Evolutionary conservation across 2,329 filamentous ascomycete species (phyloP), one percentile per base, ranked within the genome.

Genomic region (Blastomyces parvus): DNA sequence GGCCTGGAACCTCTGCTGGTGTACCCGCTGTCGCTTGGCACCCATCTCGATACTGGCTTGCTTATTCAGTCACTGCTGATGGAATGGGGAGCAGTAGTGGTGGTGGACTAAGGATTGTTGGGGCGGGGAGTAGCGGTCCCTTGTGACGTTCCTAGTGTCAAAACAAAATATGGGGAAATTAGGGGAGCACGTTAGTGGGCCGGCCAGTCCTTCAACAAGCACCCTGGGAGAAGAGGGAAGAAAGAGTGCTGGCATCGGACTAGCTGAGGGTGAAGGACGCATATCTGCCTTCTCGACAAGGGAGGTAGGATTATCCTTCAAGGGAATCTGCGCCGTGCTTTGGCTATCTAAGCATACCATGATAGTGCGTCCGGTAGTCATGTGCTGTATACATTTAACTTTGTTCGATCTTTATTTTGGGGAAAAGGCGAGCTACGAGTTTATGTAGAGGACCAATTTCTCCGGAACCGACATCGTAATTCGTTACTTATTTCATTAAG

Each of bases 1-100:
- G 61, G 7, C 17, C 25, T 36, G 52, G 38, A 42, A 38, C 38
- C 17, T 74, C 74, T 64, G 70, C 72, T 36, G 75, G 75, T 25
- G 74, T 80, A 25, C 78, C 77, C 3, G 78, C 77, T 57, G 78
- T 81, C 33, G 78, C 77, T 40, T 81, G 79, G 79, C 79, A 81
- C 72, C 79, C 79, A 2, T 78, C 74, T 60, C 71, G 78, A 40
- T 81, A 81, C 65, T 80, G 77, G 76, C 67, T 81, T 64, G 79
- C 79, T 9, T 81, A 80, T 69, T 79, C 79, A 42, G 74, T 74
- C 11, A 77, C 76, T 44, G 73, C 75, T 22, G 78, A 80, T 68
- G 74, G 73, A 9, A 70, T 71, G 17, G 75, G 75, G 42, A 72
- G 71, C 63, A 70, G 70, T 53, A 73, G 72, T 36, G 70, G 75